Evolutionary conservation across 345 rosid species (phyloP).

Genomic region (Populus tremula): DNA sequence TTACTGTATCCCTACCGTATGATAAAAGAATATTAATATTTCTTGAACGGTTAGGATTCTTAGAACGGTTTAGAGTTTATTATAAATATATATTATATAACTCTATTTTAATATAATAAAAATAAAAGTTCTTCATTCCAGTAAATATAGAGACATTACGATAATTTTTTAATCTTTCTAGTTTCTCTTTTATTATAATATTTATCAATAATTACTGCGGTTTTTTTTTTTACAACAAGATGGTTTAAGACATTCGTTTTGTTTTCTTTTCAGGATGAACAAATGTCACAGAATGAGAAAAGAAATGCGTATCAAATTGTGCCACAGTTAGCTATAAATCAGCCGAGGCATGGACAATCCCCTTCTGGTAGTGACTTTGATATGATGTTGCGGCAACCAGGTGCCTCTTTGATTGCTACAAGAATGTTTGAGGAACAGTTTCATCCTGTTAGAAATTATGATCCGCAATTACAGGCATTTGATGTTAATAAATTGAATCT

Average conservation of each 20-base stretch:
- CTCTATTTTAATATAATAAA: no score
- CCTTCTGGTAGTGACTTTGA: background rate
- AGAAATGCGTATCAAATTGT: slow-evolving; percentile 5
- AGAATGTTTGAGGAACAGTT: slow-evolving; percentile 12
- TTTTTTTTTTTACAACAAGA: no score
- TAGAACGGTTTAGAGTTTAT: no score
- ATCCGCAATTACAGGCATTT: slow-evolving; percentile 11
- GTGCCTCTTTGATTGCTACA: slow-evolving; percentile 2
- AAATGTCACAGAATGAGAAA: slow-evolving; percentile 1
- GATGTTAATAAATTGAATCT: slow-evolving; percentile 13
- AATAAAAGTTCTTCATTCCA: no score
- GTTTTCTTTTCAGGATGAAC: slow-evolving; percentile 15
- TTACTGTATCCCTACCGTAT: no score
- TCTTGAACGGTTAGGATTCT: no score
- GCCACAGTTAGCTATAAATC: slow-evolving; percentile 1
- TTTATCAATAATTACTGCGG: no score
- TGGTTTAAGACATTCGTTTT: background rate
- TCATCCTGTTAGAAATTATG: background rate
- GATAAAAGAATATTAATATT: no score
- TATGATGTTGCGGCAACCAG: slow-evolving; percentile 9
- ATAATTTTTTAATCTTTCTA: no score
- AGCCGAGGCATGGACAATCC: slow-evolving; percentile 15
- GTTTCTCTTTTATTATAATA: no score
- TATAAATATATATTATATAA: no score
- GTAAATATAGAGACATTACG: no score